phyloP scores from a whole-genome alignment of 805 yeast genomes.

The Metschnikowia amazonensis region DNA sequence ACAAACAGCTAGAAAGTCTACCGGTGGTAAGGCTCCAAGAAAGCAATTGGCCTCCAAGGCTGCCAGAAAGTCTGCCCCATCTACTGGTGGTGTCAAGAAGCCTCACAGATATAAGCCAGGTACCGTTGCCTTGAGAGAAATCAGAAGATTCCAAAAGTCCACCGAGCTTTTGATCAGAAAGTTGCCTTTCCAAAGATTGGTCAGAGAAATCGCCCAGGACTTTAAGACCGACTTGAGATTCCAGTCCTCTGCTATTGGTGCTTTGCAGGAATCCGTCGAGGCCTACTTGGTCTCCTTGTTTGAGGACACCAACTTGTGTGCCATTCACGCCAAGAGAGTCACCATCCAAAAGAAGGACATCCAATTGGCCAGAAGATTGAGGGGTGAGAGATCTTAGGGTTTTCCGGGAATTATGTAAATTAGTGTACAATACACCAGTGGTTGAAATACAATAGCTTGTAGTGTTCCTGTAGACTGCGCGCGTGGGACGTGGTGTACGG shows the following conservation, averaged over 20 bases:
- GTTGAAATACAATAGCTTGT: neutral
- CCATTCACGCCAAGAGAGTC: constrained; percentile 98
- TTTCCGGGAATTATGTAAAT: constrained; percentile 13
- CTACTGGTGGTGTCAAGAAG: constrained; percentile 89
- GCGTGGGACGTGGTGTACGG: too few relatives aligned
- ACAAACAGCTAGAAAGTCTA: constrained; percentile 91
- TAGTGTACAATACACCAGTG: constrained; percentile 20
- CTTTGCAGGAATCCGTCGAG: constrained; percentile 97
- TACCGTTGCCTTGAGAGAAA: constrained; percentile 94
- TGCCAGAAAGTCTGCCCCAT: constrained; percentile 90
- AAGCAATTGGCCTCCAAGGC: constrained; percentile 89
- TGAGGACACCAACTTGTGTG: constrained; percentile 98
- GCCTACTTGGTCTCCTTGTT: constrained; percentile 94
- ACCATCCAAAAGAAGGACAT: constrained; percentile 98
- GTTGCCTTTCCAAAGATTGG: constrained; percentile 95
- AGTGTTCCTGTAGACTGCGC: too few relatives aligned
- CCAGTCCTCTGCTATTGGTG: constrained; percentile 97
- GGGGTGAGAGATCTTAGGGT: constrained; percentile 86
- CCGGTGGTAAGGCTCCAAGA: constrained; percentile 97
- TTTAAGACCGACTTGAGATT: constrained; percentile 91
- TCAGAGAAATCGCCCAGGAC: constrained; percentile 93
- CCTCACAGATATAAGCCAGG: constrained; percentile 98
- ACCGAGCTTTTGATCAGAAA: constrained; percentile 94
- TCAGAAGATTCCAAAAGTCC: constrained; percentile 95
- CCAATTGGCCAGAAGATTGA: constrained; percentile 95